phyloP scores from a whole-genome alignment of 306 rosid species.

The Hylodesmum podocarpum region DNA sequence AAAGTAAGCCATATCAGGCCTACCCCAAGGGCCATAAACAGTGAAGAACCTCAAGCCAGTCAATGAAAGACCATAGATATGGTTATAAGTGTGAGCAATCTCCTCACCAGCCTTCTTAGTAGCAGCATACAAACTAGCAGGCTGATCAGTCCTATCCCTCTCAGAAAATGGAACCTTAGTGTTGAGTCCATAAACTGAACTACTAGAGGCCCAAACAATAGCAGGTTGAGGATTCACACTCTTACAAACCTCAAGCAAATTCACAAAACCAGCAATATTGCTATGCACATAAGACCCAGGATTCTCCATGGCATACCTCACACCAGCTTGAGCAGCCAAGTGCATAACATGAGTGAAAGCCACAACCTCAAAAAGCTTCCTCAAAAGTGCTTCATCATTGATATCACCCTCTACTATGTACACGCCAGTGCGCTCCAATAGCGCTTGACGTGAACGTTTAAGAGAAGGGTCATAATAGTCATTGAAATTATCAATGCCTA shows the following conservation, averaged over 20 bases:
- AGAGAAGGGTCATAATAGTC: conserved; percentile 84
- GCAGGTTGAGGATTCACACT: conserved; percentile 88
- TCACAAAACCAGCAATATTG: conserved; percentile 92
- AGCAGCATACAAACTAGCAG: conserved; percentile 95
- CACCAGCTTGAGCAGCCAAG: conserved; percentile 98
- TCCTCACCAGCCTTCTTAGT: conserved; percentile 99
- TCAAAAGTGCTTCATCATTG: conserved; percentile 66
- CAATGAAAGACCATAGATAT: conserved; percentile 86
- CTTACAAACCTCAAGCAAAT: conserved; percentile 86
- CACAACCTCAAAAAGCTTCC: conserved; percentile 90
- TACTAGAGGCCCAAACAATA: conserved; percentile 95
- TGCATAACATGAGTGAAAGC: conserved; percentile 97
- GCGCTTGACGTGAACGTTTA: conserved; percentile 80
- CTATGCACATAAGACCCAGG: conserved; percentile 96
- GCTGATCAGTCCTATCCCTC: conserved; percentile 83
- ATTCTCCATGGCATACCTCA: conserved; percentile 98
- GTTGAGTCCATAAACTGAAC: conserved; percentile 95
- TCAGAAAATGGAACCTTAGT: conserved; percentile 94
- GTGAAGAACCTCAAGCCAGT: conserved; percentile 92
- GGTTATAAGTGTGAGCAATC: conserved; percentile 93
- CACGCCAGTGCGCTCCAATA: conserved; percentile 80
- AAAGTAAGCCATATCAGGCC: conserved; percentile 98
- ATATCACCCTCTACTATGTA: conserved; percentile 93
- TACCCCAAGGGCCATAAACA: conserved; percentile 99
- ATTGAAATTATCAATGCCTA: conserved; percentile 82